Evolutionary conservation across 73 alveolate species (phyloP).

Genomic region (Tetrahymena borealis): DNA sequence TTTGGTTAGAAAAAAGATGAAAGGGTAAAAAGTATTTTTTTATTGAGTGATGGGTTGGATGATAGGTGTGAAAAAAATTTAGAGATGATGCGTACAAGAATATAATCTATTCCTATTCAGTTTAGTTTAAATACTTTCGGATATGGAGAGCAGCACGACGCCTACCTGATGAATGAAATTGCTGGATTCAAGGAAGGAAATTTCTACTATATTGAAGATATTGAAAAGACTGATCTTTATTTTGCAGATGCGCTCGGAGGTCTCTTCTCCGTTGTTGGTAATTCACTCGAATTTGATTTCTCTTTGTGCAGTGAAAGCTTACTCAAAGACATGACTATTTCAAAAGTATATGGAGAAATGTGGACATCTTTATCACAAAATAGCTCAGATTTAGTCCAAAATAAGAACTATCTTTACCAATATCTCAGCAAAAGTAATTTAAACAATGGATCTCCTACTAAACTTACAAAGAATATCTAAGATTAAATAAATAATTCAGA

Average conservation of each 20-base stretch:
- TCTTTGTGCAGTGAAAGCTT: neutral
- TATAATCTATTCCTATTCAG: neutral
- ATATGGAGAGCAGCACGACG: slow-evolving; percentile 75
- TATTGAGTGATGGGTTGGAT: neutral
- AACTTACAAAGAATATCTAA: neutral
- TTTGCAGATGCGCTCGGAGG: slow-evolving; percentile 45
- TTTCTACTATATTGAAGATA: slow-evolving; percentile 50
- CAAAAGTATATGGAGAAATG: slow-evolving; percentile 27
- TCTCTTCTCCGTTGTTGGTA: slow-evolving; percentile 43
- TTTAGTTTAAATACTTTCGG: slow-evolving; percentile 58
- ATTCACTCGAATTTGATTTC: slow-evolving; percentile 17
- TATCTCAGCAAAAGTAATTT: neutral
- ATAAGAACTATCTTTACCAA: slow-evolving; percentile 13
- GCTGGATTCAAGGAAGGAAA: slow-evolving; percentile 63
- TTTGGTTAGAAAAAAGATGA: neutral
- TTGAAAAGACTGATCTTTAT: slow-evolving; percentile 5
- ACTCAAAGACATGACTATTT: neutral
- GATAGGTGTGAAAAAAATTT: neutral
- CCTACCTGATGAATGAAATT: slow-evolving; percentile 59
- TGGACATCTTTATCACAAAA: slow-evolving; percentile 32
- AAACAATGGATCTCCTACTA: neutral
- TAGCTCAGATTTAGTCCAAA: neutral
- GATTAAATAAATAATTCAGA: neutral
- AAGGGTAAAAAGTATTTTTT: neutral
- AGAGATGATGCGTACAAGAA: neutral